A percentile compares a stretch with the other conserved stretches of the same genome.
Evolutionary conservation across 176 grass and related monocot species (phyloP).

Genomic region (Oryza glaberrima): DNA sequence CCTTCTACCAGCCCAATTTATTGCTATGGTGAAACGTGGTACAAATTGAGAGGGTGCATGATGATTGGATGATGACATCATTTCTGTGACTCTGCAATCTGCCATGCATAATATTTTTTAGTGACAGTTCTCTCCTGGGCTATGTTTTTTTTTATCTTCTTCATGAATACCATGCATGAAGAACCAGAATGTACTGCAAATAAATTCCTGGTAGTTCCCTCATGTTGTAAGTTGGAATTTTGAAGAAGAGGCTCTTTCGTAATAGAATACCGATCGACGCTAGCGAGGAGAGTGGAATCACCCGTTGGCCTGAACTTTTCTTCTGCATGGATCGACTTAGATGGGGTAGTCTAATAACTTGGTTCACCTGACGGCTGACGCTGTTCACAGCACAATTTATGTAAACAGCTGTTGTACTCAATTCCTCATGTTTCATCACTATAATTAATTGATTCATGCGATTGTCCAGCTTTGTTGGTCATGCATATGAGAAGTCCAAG

Average conservation of each 20-base stretch:
- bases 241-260: no score
- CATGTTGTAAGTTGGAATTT: conserved; percentile 21
- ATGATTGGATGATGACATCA: not conserved
- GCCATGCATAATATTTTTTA: not conserved
- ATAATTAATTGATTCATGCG: conserved; percentile 38
- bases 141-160: not conserved
- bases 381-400: conserved; percentile 6
- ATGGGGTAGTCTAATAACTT: conserved; percentile 15
- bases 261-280: no score
- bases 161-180: conserved; percentile 3
- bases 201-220: not conserved
- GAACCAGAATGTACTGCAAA: conserved; percentile 5
- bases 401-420: conserved; percentile 5
- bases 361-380: not conserved
- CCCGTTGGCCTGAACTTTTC: not conserved
- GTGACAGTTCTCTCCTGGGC: not conserved
- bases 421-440: conserved; percentile 22
- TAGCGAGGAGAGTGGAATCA: no score
- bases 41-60: conserved; percentile 9
- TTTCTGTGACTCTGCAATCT: conserved; percentile 4
- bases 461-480: conserved; percentile 79
- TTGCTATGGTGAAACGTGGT: conserved; percentile 4
- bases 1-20: conserved; percentile 11
- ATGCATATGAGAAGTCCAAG: conserved; percentile 84
- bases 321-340: conserved; percentile 2